These are phyloP conservation scores for Penicillium sp. DNA, from an alignment of 2,329 filamentous ascomycete genomes.

Conservation along the genomic window DNA sequence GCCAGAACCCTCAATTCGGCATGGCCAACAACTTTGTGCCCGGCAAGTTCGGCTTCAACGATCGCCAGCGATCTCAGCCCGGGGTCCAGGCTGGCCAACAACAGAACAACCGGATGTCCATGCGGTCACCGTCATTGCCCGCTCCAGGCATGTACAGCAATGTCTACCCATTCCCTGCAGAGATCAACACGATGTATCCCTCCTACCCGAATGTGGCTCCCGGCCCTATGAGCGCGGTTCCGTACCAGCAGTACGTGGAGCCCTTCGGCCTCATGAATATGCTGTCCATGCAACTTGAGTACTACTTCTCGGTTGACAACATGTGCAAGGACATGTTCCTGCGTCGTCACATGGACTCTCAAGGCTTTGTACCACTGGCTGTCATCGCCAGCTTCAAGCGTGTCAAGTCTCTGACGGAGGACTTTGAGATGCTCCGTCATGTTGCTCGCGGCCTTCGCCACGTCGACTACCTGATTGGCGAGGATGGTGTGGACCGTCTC, in stretches of 20 bases:
- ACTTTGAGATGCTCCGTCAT: slow-evolving; percentile 71
- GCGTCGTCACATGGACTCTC: slow-evolving; percentile 88
- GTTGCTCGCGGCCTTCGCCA: slow-evolving; percentile 71
- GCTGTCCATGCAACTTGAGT: slow-evolving; percentile 70
- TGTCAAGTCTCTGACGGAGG: slow-evolving; percentile 70
- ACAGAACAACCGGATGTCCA: slow-evolving; percentile 53
- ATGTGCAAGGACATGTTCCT: slow-evolving; percentile 90
- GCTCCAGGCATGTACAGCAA: slow-evolving; percentile 53
- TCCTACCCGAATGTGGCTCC: slow-evolving; percentile 59
- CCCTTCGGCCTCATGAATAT: slow-evolving; percentile 58
- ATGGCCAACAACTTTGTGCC: slow-evolving; percentile 46
- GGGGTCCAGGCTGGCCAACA: slow-evolving; percentile 39
- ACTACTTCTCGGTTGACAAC: slow-evolving; percentile 97
- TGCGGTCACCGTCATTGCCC: slow-evolving; percentile 65
- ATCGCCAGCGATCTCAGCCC: slow-evolving; percentile 47
- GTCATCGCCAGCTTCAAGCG: slow-evolving; percentile 87
- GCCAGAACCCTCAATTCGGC: slow-evolving; percentile 42
- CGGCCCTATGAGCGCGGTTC: slow-evolving; percentile 57
- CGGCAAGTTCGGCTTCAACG: slow-evolving; percentile 43
- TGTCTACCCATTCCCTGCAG: slow-evolving; percentile 45
- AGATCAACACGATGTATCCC: slow-evolving; percentile 58
- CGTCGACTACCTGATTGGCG: slow-evolving; percentile 73
- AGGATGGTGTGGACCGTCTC: slow-evolving; percentile 77
- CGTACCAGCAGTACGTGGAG: slow-evolving; percentile 61
- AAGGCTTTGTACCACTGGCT: slow-evolving; percentile 82